These are phyloP conservation scores for Daldinia sp. DNA, from an alignment of 2,329 filamentous ascomycete genomes.

Conservation along the genomic window DNA sequence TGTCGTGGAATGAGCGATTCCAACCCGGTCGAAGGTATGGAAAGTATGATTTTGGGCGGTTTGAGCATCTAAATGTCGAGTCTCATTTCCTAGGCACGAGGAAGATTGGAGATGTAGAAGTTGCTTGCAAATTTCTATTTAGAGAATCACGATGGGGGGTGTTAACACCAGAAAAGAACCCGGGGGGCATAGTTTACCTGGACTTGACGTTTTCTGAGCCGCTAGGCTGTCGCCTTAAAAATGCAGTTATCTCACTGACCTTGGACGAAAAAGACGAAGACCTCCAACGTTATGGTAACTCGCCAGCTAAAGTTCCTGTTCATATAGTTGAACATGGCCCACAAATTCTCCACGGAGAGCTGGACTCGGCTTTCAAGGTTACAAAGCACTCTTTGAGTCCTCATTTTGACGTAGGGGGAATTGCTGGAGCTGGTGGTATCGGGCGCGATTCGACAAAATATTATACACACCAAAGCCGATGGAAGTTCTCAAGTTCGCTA, in stretches of 20 bases:
- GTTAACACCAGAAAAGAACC: not conserved
- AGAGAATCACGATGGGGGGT: not conserved
- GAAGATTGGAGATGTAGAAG: slow-evolving; percentile 1
- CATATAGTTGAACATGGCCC: not conserved
- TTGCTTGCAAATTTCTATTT: not conserved
- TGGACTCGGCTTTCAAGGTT: not conserved
- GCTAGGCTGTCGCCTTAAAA: not conserved
- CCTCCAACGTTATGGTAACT: not conserved
- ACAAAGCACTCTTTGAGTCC: not conserved
- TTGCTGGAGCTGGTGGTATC: not conserved
- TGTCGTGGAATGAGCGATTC: not conserved
- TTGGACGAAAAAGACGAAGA: not conserved
- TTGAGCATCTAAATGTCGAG: not conserved
- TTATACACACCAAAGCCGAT: not conserved
- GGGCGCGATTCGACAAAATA: not conserved
- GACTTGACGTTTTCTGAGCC: not conserved
- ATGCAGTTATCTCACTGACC: not conserved
- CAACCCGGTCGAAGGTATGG: not conserved
- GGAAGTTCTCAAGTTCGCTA: not conserved
- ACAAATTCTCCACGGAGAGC: not conserved
- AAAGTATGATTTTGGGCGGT: not conserved
- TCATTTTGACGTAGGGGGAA: not conserved
- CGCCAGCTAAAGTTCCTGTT: not conserved
- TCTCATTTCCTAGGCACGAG: not conserved
- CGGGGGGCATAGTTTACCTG: not conserved